phyloP scores from a whole-genome alignment of 2,329 filamentous ascomycete species.

The Lanzia echinophila region DNA sequence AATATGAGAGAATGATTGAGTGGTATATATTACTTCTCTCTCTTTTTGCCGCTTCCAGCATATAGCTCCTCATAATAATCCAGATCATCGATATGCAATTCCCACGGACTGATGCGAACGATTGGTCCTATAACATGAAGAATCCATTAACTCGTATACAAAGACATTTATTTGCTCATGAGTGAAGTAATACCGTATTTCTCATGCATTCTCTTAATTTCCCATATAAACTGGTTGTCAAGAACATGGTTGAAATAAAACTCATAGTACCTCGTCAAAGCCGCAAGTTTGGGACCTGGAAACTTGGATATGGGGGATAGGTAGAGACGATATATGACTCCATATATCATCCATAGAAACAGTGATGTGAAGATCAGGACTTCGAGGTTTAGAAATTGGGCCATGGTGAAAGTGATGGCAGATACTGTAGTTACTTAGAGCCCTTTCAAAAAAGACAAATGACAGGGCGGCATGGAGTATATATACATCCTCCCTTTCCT shows the following conservation, averaged over 20 bases:
- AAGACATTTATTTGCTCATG: neutral
- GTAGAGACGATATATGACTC: constrained; percentile 26
- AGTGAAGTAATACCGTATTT: constrained; percentile 27
- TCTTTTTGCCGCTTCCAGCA: constrained; percentile 15
- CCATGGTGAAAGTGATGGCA: neutral
- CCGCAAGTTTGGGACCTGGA: constrained; percentile 30
- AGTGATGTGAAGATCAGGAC: neutral
- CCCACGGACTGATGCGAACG: constrained; percentile 22
- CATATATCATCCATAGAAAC: constrained; percentile 3
- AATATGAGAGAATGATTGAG: neutral
- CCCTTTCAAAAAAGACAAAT: too few species aligned
- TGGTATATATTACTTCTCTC: constrained; percentile 13
- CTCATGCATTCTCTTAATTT: constrained; percentile 38
- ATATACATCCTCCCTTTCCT: too few species aligned
- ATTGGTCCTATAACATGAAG: constrained; percentile 9
- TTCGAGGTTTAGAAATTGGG: neutral
- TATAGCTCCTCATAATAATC: constrained; percentile 37
- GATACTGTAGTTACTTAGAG: too few species aligned
- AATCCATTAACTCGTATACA: constrained; percentile 27
- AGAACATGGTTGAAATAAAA: constrained; percentile 38
- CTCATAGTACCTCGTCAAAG: constrained; percentile 27
- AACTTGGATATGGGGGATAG: constrained; percentile 31
- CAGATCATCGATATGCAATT: constrained; percentile 34
- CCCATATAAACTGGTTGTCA: constrained; percentile 37
- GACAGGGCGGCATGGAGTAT: too few species aligned